Evolutionary conservation across 2,329 filamentous ascomycete genomes (phyloP).

Genomic region (Fusarium agapanthi): DNA sequence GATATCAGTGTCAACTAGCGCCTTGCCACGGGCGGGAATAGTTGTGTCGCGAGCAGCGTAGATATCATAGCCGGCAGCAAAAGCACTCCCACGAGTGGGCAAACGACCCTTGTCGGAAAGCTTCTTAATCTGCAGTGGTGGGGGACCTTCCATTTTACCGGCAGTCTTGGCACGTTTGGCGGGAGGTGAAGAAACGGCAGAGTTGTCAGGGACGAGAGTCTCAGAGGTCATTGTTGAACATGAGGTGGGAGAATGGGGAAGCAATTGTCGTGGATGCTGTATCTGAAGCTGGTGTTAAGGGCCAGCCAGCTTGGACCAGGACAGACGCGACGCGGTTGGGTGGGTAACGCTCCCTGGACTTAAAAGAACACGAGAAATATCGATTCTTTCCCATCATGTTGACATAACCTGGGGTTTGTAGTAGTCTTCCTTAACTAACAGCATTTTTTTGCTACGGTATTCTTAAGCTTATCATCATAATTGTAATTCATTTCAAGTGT

Average conservation of each 20-base stretch:
- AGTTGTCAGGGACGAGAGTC: constrained; percentile 49
- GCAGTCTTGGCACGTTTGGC: constrained; percentile 81
- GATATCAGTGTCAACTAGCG: constrained; percentile 88
- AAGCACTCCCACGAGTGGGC: constrained; percentile 88
- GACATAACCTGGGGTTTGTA: background rate
- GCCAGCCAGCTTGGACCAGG: constrained; percentile 10
- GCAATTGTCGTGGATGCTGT: constrained; percentile 30
- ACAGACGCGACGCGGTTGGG: constrained; percentile 45
- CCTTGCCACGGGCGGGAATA: constrained; percentile 85
- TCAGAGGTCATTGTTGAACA: constrained; percentile 34
- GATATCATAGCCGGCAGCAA: constrained; percentile 93
- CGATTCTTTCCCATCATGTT: background rate
- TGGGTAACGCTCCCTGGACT: constrained; percentile 29
- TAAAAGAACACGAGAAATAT: background rate
- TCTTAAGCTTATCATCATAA: background rate
- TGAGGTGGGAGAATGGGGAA: constrained; percentile 22
- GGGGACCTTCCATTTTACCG: constrained; percentile 53
- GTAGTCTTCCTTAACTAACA: background rate
- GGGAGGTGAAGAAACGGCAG: constrained; percentile 73
- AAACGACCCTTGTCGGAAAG: constrained; percentile 80
- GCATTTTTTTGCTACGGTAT: background rate
- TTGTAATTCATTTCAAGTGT: background rate
- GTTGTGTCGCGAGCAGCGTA: constrained; percentile 80
- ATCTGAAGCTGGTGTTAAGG: constrained; percentile 32
- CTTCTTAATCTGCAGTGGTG: constrained; percentile 87